Percentiles rank a stretch among this genome's conserved stretches.
Evolutionary conservation across 495 filamentous ascomycete genomes (phyloP).

Genomic region (Annulohypoxylon bovei): DNA sequence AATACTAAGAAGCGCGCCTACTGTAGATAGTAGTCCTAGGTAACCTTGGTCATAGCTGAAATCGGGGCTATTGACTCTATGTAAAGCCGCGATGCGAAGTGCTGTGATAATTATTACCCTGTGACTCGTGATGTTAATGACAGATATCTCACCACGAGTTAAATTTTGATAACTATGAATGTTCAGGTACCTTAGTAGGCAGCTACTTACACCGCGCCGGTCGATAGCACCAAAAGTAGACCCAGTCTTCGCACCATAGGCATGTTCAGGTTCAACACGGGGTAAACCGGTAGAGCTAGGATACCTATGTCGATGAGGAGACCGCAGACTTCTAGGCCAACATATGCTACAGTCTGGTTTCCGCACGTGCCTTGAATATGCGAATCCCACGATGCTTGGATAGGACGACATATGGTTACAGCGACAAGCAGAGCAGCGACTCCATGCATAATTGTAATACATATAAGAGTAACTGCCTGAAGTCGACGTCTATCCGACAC

Average conservation of each 20-base stretch:
- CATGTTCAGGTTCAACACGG: neutral
- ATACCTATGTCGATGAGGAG: slow-evolving; percentile 38
- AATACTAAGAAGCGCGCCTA: slow-evolving; percentile 39
- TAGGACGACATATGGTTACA: slow-evolving; percentile 41
- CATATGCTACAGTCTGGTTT: slow-evolving; percentile 38
- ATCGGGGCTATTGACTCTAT: slow-evolving; percentile 32
- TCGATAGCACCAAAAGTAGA: neutral
- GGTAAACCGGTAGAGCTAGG: slow-evolving; percentile 2
- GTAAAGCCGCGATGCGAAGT: slow-evolving; percentile 41
- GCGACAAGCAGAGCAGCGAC: slow-evolving; percentile 20
- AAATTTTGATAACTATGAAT: too few relatives aligned
- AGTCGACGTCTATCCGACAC: neutral
- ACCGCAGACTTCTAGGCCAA: slow-evolving; percentile 36
- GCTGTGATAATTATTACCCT: slow-evolving; percentile 44
- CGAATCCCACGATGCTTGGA: slow-evolving; percentile 36
- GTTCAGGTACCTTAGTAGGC: too few relatives aligned
- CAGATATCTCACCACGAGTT: neutral
- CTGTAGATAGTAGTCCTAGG: slow-evolving; percentile 42
- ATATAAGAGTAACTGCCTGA: neutral
- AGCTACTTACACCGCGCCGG: slow-evolving; percentile 16
- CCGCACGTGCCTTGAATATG: slow-evolving; percentile 30
- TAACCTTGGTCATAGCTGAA: slow-evolving; percentile 45
- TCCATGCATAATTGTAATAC: slow-evolving; percentile 26
- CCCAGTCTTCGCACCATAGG: neutral
- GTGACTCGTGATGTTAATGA: neutral